Conservation (phyloP, 495 filamentous ascomycete species). For the Penicillium daleae region DNA sequence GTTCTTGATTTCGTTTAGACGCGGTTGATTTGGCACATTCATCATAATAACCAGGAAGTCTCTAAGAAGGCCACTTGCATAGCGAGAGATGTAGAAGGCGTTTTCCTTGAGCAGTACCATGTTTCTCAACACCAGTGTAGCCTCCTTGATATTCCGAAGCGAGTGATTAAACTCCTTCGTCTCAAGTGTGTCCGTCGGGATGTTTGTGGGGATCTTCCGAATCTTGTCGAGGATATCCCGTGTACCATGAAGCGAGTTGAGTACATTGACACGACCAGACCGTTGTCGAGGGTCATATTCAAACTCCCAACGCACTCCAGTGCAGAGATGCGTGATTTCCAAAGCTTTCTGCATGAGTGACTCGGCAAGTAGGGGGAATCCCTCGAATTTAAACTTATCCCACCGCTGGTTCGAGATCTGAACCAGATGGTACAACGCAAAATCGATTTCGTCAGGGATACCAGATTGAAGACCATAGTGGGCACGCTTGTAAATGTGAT, state of each 20-base stretch:
- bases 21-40: conserved; percentile 73
- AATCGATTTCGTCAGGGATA: conserved; percentile 80
- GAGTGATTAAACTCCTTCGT: conserved; percentile 70
- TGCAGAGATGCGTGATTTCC: conserved; percentile 73
- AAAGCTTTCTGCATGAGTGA: conserved; percentile 83
- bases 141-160: conserved; percentile 79
- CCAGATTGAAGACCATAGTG: conserved; percentile 78
- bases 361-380: conserved; percentile 87
- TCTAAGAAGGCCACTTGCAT: conserved; percentile 65
- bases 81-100: conserved; percentile 74
- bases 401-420: conserved; percentile 93
- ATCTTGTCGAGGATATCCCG: conserved; percentile 73
- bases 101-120: conserved; percentile 92
- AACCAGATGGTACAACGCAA: conserved; percentile 87
- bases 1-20: conserved; percentile 83
- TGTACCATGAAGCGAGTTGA: conserved; percentile 69
- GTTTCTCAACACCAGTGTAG: conserved; percentile 85
- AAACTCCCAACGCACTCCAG: conserved; percentile 79
- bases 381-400: conserved; percentile 93
- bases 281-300: conserved; percentile 62
- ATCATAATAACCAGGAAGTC: conserved; percentile 82
- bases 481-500: conserved; percentile 83
- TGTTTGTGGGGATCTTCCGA: conserved; percentile 56
- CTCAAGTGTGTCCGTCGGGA: conserved; percentile 70
- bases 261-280: conserved; percentile 67